phyloP scores from a whole-genome alignment of 2,329 filamentous ascomycete species.

The Ophiostoma montium region DNA sequence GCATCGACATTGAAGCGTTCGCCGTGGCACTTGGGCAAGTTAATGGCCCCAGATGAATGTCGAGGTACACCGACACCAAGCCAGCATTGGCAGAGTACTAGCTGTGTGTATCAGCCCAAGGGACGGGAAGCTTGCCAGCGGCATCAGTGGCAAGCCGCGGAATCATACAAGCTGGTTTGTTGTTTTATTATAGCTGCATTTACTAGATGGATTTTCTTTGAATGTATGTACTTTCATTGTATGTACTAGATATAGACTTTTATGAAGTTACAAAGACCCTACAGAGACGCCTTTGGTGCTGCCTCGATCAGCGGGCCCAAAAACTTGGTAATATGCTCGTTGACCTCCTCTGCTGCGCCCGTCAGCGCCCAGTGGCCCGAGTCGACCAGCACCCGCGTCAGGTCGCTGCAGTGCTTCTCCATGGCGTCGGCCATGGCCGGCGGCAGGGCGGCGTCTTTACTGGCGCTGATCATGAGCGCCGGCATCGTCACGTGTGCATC shows the following conservation, averaged over 20 bases:
- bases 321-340: conserved; percentile 54
- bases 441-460: conserved; percentile 56
- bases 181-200: no score
- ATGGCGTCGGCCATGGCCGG: conserved; percentile 58
- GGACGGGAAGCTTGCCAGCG: no score
- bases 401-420: conserved; percentile 48
- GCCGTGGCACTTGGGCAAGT: no score
- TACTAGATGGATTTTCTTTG: no score
- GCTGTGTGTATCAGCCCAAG: no score
- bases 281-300: conserved; percentile 21
- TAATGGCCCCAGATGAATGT: no score
- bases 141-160: no score
- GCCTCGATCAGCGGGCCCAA: conserved; percentile 35
- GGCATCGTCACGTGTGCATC: conserved; percentile 39
- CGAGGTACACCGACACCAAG: no score
- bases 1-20: no score
- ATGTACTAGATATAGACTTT: background rate
- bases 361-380: conserved; percentile 72
- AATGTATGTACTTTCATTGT: background rate
- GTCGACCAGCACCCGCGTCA: conserved; percentile 52
- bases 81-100: no score
- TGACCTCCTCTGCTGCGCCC: conserved; percentile 58
- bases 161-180: no score
- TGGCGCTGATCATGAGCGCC: conserved; percentile 61
- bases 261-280: no score